Base-by-base conservation (phyloP, 1,284 basidiomycete genomes). In the Pyrrhoderma lamaoense region DNA sequence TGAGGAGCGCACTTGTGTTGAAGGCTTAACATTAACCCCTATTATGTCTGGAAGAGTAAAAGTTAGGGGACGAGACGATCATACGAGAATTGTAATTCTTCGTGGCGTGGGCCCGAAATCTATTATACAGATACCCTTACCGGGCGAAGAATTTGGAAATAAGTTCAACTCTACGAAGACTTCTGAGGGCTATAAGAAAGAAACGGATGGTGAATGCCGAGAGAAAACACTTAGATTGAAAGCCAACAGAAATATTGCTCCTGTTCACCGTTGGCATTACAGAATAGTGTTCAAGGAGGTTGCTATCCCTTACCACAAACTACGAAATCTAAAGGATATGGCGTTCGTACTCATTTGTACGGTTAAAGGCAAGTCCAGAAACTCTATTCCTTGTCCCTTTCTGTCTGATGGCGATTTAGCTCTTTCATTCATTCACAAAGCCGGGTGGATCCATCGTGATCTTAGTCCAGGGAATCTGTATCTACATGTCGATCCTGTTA, bases 381-480 rank as follows among this genome's bases (percentile, higher is more conserved):
- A n/a, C 5, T 31, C n/a, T n/a, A n/a, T n/a, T n/a, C n/a, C n/a
- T n/a, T n/a, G n/a, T n/a, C 39, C 18, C 27, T 3, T 25, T n/a
- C 21, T 21, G n/a, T n/a, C 47, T 49, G 21, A 49, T 42, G 11
- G 31, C 9, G 3, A n/a, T 19, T 8, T 47, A 49, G 47, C 22
- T 9, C 38, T 49, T 11, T 25, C 16, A 8, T 22, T 35, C 5
- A 37, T 49, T 16, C 36, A 37, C 16, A 22, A 38, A 49, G 27
- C 18, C n/a, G 14, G 13, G n/a, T 47, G 25, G 45, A 36, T 47
- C 25, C 45, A 47, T 36, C 45, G 45, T 2, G 45, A 47, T n/a
- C 27, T 46, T 21, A 46, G 45, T 35, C 45, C 35, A 3, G 5
- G 8, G n/a, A 36, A 46, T 35, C n/a, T 46, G 11, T 34, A 34